Evolutionary conservation across 139 green algal species (phyloP), one percentile per base, ranked within the genome.

Genomic region (Coccomyxa sp.): DNA sequence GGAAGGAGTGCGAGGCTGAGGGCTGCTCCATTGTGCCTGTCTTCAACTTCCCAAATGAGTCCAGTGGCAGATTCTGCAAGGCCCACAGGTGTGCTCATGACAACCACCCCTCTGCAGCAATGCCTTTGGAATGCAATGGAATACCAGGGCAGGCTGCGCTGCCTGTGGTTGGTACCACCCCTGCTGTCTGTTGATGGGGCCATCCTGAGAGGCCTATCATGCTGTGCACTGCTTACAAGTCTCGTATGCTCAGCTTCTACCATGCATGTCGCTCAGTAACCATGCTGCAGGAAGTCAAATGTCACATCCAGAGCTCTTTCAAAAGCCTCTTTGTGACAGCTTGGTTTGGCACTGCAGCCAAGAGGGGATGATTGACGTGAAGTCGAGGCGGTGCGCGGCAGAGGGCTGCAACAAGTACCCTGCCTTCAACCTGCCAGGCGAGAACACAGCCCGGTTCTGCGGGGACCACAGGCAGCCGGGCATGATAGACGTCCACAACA

Each of bases 401-500:
- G 69, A 31, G 2, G 35, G 35, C 69, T 74, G 69, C 35, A 27
- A 74, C 24, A 40, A 44, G 69, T 74, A 74, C 35, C 69, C 69
- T 33, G 69, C 69, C 9, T 74, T 74, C 69, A 74, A 74, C 35
- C 9, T 31, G 2, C 69, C 69, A 29, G 69, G 35, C 69, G 69
- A 74, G 69, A 74, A 31, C 33, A 40, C 33, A 31, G 35, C 34
- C 2, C 34, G 35, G 14, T 74, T 50, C 69, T 74, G 69, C 69
- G 69, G 69, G 16, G 69, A 50, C 24, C 69, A 74, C 69, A 33
- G 69, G 14, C 34, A 74, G 35, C 34, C 33, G 24, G 69, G 69
- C 69, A 74, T 74, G 69, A 74, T 74, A 12, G 69, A 74, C 35
- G 69, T 74, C 14, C 69, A 74, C 69, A 74, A 74, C 69, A 74